Conservation (phyloP, 345 rosid species). For the Physaria fendleri region DNA sequence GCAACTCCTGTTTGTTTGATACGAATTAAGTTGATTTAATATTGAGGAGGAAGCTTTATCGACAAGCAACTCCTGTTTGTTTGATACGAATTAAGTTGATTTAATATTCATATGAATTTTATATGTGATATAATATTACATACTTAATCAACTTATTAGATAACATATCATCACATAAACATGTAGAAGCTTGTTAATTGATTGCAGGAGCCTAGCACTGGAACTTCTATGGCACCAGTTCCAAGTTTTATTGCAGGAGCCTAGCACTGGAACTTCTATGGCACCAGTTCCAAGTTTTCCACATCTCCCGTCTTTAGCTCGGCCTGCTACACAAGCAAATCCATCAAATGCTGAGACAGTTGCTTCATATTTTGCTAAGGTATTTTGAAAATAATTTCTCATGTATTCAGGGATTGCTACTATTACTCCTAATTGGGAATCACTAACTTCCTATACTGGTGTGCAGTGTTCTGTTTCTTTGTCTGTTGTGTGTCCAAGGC, state of each 20-base stretch:
- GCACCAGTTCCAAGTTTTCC: constrained; percentile 58
- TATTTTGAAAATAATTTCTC: constrained; percentile 24
- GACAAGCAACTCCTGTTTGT: no score
- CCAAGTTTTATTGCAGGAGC: constrained; percentile 71
- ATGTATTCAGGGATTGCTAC: constrained; percentile 4
- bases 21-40: no score
- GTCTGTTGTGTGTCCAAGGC: constrained; percentile 86
- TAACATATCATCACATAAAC: neutral
- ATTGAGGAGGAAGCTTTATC: no score
- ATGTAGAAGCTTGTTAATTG: constrained; percentile 3
- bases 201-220: no score
- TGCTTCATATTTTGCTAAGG: constrained; percentile 73
- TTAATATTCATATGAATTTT: no score
- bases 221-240: no score
- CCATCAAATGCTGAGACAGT: constrained; percentile 76
- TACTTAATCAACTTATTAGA: neutral
- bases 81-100: no score
- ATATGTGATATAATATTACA: no score
- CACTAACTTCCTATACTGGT: constrained; percentile 27
- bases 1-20: neutral
- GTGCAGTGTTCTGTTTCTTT: constrained; percentile 77
- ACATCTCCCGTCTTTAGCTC: constrained; percentile 57
- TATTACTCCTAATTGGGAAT: neutral
- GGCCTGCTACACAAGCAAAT: constrained; percentile 68
- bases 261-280: constrained; percentile 69